phyloP scores from a whole-genome alignment of 768 basidiomycete genomes.

The Panaeolus cyanescens region DNA sequence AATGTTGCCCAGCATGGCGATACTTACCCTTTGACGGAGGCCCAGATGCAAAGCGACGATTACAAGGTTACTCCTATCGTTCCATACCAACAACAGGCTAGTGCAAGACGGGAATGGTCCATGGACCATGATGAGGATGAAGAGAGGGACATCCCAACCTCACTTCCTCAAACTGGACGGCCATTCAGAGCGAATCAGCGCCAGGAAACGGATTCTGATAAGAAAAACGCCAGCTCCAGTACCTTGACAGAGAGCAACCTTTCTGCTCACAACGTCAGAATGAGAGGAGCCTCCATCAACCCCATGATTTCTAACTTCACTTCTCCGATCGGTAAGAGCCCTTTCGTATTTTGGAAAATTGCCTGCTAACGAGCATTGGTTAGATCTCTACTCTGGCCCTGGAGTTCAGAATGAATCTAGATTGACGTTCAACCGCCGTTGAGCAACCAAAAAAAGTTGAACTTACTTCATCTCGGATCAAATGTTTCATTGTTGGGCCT shows the following conservation, averaged over 20 bases:
- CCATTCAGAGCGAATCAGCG: not conserved
- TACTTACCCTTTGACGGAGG: conserved; percentile 32
- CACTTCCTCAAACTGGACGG: conserved; percentile 30
- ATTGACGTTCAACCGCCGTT: conserved; percentile 34
- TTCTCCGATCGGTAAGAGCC: conserved; percentile 64
- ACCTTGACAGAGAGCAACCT: conserved; percentile 45
- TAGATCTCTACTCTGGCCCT: conserved; percentile 24
- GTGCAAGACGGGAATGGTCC: not conserved
- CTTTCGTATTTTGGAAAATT: not conserved
- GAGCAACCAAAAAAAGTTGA: conserved; percentile 4
- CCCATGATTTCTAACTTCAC: conserved; percentile 65
- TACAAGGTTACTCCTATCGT: conserved; percentile 18
- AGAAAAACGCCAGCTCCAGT: conserved; percentile 8
- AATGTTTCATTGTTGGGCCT: not conserved
- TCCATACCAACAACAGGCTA: conserved; percentile 1
- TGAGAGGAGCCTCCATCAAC: conserved; percentile 34
- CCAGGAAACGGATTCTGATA: not conserved
- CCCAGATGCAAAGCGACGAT: conserved; percentile 16
- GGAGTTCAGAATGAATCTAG: conserved; percentile 21
- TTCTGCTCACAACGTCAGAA: conserved; percentile 39
- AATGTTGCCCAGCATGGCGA: conserved; percentile 15
- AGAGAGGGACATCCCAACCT: conserved; percentile 25
- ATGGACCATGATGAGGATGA: conserved; percentile 26
- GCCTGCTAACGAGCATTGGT: not conserved
- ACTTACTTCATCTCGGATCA: not conserved